phyloP scores from a whole-genome alignment of 768 basidiomycete species.

The Lyophyllum decastes region DNA sequence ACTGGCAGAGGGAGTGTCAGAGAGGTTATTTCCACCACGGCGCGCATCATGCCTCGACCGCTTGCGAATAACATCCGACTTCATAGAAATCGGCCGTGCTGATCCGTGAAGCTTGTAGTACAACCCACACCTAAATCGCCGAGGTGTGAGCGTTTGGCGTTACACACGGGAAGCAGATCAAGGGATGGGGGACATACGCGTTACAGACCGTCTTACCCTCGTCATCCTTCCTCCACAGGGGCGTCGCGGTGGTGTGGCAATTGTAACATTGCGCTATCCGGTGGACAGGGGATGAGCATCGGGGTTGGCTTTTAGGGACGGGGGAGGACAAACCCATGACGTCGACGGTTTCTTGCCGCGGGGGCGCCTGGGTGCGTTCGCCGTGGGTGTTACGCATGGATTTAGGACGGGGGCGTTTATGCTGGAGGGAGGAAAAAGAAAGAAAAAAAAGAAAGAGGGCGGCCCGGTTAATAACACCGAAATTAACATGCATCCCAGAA shows the following conservation, averaged over 20 bases:
- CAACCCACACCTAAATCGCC: conserved; percentile 64
- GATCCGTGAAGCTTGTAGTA: conserved; percentile 89
- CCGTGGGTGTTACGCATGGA: conserved; percentile 80
- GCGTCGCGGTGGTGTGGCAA: conserved; percentile 87
- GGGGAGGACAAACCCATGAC: conserved; percentile 59
- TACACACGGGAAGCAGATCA: conserved; percentile 8
- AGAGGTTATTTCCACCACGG: conserved; percentile 48
- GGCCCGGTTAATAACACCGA: not conserved
- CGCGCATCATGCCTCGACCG: conserved; percentile 82
- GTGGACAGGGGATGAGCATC: conserved; percentile 29
- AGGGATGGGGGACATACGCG: conserved; percentile 53
- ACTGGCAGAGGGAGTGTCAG: conserved; percentile 75
- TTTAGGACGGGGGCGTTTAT: conserved; percentile 87
- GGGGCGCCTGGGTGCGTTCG: conserved; percentile 64
- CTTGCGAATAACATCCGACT: conserved; percentile 87
- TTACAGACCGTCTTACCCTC: conserved; percentile 92
- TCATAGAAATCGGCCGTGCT: conserved; percentile 87
- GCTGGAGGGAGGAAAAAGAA: conserved; percentile 40
- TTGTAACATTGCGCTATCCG: conserved; percentile 83
- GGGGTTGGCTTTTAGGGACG: conserved; percentile 27
- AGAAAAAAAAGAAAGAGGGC: too few relatives aligned
- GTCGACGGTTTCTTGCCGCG: conserved; percentile 72
- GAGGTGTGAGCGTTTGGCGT: not conserved
- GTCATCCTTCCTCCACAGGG: conserved; percentile 89
- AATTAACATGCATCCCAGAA: not conserved